Percentiles rank a stretch among this genome's conserved stretches.
phyloP scores from a whole-genome alignment of 2,329 filamentous ascomycete species.

The Sporothrix variecibatus region DNA sequence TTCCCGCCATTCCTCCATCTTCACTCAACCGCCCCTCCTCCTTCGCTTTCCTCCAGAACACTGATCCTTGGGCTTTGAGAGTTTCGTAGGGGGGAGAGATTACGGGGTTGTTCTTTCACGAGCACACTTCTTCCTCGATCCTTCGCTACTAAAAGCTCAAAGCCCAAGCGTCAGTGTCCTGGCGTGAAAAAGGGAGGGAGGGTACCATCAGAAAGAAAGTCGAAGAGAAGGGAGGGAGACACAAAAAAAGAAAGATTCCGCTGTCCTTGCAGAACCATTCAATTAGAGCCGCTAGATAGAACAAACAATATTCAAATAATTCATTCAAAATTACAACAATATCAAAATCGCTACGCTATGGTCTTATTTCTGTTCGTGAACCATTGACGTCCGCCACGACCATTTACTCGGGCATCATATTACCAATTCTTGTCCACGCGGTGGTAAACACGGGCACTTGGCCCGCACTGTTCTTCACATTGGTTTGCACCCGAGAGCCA shows the following conservation, averaged over 20 bases:
- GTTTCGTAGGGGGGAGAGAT: conserved; percentile 28
- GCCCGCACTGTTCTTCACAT: too few relatives aligned
- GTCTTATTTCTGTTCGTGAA: neutral
- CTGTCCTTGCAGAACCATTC: conserved; percentile 48
- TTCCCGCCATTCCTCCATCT: neutral
- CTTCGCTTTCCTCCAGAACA: conserved; percentile 4
- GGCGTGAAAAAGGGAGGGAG: conserved; percentile 1
- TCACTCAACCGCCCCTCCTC: neutral
- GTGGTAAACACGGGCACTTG: too few relatives aligned
- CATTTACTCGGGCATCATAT: too few relatives aligned
- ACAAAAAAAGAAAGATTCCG: conserved; percentile 20
- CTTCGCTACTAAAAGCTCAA: conserved; percentile 30
- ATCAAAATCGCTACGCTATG: neutral
- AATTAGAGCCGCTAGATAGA: neutral
- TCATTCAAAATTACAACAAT: neutral
- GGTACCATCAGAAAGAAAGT: neutral
- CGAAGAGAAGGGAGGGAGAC: conserved; percentile 8
- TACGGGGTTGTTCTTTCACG: neutral
- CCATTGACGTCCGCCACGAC: too few relatives aligned
- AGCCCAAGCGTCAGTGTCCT: conserved; percentile 27
- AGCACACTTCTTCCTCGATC: conserved; percentile 27
- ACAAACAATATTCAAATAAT: neutral
- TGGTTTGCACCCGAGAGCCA: too few relatives aligned
- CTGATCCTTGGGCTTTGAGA: conserved; percentile 32
- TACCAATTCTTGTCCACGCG: too few relatives aligned